A percentile compares a stretch with the other conserved stretches of the same genome.
phyloP scores from a whole-genome alignment of 2,329 filamentous ascomycete genomes.

The Monosporascus sp. region DNA sequence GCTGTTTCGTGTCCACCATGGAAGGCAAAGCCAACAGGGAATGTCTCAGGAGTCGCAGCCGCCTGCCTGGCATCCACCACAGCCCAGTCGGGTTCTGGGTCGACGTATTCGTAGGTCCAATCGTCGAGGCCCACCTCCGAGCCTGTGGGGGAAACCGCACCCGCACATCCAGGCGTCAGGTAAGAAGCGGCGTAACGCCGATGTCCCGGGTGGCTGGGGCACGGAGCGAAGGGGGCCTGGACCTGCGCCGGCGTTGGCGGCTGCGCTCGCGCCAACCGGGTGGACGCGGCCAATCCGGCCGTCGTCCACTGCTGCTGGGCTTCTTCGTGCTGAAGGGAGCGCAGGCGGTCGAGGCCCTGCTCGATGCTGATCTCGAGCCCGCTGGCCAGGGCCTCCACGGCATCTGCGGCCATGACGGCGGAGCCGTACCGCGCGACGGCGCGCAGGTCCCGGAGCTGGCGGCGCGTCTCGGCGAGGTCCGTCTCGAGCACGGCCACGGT shows the following conservation, averaged over 20 bases:
- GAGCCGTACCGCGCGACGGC: background rate
- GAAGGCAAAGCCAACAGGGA: no score
- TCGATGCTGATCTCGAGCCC: background rate
- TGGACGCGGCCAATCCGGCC: background rate
- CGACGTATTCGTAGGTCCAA: no score
- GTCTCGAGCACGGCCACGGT: background rate
- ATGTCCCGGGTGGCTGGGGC: no score
- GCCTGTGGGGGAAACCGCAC: no score
- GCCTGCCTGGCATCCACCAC: no score
- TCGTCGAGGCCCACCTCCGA: no score
- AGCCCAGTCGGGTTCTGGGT: no score
- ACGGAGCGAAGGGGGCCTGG: no score
- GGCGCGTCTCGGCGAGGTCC: background rate
- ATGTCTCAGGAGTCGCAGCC: no score
- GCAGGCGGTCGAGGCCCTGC: background rate
- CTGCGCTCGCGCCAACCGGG: background rate
- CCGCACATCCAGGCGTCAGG: no score
- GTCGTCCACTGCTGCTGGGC: background rate
- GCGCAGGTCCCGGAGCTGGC: background rate
- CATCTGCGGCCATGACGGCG: background rate
- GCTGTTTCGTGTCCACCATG: no score
- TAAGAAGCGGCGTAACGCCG: no score
- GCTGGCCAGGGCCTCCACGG: background rate
- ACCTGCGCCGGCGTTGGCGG: background rate
- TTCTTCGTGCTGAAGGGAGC: background rate